Conservation (phyloP, 2,329 filamentous ascomycete genomes). For the Cladophialophora immunda region DNA sequence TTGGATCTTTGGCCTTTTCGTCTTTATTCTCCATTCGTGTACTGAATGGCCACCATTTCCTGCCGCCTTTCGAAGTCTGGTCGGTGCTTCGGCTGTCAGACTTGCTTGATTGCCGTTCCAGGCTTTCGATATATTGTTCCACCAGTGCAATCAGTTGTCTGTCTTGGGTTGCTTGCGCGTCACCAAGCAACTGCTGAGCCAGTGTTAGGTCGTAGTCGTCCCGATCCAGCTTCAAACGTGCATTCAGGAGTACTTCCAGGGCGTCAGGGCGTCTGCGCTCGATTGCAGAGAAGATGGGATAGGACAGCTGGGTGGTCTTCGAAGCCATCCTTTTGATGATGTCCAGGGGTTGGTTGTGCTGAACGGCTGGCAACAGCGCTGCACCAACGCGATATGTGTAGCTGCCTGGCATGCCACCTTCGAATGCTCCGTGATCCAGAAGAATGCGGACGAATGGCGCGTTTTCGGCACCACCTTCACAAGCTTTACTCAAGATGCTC, state of each 20-base stretch:
- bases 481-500: neutral
- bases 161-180: constrained; percentile 7
- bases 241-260: constrained; percentile 16
- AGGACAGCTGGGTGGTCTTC: constrained; percentile 6
- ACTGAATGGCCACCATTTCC: constrained; percentile 4
- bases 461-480: constrained; percentile 11
- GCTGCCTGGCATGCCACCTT: constrained; percentile 6
- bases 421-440: constrained; percentile 15
- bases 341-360: constrained; percentile 7
- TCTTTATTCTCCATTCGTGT: constrained; percentile 2
- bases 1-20: constrained; percentile 11
- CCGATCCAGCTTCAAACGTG: constrained; percentile 2
- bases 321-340: constrained; percentile 15
- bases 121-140: constrained; percentile 10
- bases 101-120: constrained; percentile 14
- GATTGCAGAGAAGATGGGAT: constrained; percentile 13
- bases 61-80: constrained; percentile 6
- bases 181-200: constrained; percentile 7
- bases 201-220: constrained; percentile 8
- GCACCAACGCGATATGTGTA: constrained; percentile 15
- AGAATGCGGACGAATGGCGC: constrained; percentile 11
- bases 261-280: constrained; percentile 14
- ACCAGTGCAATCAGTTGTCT: constrained; percentile 6
- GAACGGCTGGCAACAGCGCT: constrained; percentile 10
- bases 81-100: neutral